Evolutionary conservation across 2,329 filamentous ascomycete species (phyloP).

Genomic region (Apiospora sp.): DNA sequence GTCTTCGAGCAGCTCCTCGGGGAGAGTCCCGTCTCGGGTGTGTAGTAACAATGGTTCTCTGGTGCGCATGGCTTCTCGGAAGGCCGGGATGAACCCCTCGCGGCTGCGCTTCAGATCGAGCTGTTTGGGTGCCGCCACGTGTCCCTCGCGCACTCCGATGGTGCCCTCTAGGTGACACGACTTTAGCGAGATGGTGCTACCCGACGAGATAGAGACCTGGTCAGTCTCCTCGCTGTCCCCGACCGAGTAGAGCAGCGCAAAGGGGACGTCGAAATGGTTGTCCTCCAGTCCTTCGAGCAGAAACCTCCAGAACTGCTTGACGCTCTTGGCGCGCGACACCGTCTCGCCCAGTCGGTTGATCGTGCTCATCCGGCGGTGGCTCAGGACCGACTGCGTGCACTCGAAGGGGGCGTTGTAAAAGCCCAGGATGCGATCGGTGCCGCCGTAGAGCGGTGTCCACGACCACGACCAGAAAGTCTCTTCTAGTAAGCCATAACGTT

Average conservation of each 20-base stretch:
- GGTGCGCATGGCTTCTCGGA: constrained; percentile 48
- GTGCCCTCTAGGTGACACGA: constrained; percentile 47
- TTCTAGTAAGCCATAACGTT: constrained; percentile 46
- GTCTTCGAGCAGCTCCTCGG: constrained; percentile 59
- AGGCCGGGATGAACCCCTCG: constrained; percentile 46
- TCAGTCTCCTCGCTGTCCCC: constrained; percentile 48
- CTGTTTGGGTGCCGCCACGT: constrained; percentile 42
- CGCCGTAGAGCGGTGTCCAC: constrained; percentile 48
- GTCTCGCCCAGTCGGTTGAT: constrained; percentile 44
- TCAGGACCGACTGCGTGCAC: constrained; percentile 45
- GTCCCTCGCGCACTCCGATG: constrained; percentile 45
- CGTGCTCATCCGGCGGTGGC: constrained; percentile 44
- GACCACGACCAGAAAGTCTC: constrained; percentile 51
- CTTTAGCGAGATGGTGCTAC: constrained; percentile 46
- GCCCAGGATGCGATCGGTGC: constrained; percentile 45
- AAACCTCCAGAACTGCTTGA: constrained; percentile 46
- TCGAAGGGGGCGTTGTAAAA: constrained; percentile 51
- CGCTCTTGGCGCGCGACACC: constrained; percentile 42
- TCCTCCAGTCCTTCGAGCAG: constrained; percentile 44
- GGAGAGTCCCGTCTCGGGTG: constrained; percentile 54
- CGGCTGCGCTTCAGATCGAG: constrained; percentile 46
- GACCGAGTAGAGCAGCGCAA: constrained; percentile 51
- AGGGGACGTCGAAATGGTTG: constrained; percentile 49
- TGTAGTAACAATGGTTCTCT: constrained; percentile 44
- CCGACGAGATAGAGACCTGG: constrained; percentile 44